A percentile compares a stretch with the other conserved stretches of the same genome.
phyloP scores from a whole-genome alignment of 1,139 yeast genomes.

The Scheffersomyces segobiensis region DNA sequence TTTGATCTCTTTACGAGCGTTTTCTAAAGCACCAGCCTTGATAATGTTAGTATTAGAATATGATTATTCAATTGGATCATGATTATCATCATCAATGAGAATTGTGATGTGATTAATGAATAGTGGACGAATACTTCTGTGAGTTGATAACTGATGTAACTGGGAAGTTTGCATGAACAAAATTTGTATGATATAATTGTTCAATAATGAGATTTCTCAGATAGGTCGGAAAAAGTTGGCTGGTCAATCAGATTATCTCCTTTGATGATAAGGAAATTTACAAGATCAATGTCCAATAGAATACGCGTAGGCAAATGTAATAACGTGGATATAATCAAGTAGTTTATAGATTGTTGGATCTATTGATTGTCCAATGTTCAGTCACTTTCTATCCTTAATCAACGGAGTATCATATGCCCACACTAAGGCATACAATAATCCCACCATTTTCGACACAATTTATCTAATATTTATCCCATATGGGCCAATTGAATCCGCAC shows the following conservation, averaged over 20 bases:
- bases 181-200: not conserved
- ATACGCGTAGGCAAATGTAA: not conserved
- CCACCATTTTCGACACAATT: not conserved
- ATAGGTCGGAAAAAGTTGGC: not conserved
- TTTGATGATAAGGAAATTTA: not conserved
- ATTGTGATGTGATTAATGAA: not conserved
- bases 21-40: slow-evolving; percentile 95
- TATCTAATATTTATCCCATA: not conserved
- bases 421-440: not conserved
- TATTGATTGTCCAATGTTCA: not conserved
- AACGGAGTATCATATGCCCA: not conserved
- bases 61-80: not conserved
- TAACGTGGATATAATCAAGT: not conserved
- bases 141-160: too few relatives aligned
- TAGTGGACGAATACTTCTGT: not conserved
- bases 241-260: not conserved
- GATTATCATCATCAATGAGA: not conserved
- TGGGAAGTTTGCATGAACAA: not conserved
- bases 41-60: slow-evolving; percentile 16
- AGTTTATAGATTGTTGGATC: not conserved
- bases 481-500: not conserved
- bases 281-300: not conserved
- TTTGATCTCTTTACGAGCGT: slow-evolving; percentile 92
- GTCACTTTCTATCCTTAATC: not conserved
- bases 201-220: not conserved